These are phyloP conservation scores for Corymbia citriodora DNA, from an alignment of 441 rosid genomes.

Conservation along the genomic window DNA sequence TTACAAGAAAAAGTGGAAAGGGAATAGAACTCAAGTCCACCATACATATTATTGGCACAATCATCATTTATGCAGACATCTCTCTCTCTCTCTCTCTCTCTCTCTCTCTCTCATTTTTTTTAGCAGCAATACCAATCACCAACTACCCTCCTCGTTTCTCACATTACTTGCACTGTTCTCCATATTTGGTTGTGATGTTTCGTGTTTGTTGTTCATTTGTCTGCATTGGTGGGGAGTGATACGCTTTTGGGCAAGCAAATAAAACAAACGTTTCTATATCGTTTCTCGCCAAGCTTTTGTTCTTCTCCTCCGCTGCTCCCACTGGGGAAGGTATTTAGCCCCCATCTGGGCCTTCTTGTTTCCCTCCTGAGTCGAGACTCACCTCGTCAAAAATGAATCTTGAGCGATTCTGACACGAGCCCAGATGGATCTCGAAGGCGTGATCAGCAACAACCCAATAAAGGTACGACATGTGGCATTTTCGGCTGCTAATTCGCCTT, in stretches of 20 bases:
- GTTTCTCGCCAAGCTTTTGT: background rate
- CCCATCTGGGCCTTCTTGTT: slow-evolving; percentile 9
- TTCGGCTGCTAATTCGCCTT: background rate
- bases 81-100: background rate
- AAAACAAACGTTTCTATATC: background rate
- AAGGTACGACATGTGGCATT: slow-evolving; percentile 38
- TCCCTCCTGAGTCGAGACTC: background rate
- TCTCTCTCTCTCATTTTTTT: background rate
- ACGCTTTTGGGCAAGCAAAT: slow-evolving; percentile 6
- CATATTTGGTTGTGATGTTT: slow-evolving; percentile 23
- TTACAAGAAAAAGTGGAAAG: background rate
- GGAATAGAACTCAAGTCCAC: background rate
- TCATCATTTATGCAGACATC: background rate
- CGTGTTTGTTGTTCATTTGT: slow-evolving; percentile 25
- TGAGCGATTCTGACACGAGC: slow-evolving; percentile 14
- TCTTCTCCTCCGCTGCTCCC: slow-evolving; percentile 6
- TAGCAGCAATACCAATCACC: slow-evolving; percentile 17
- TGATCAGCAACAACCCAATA: slow-evolving; percentile 30
- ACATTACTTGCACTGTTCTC: slow-evolving; percentile 1
- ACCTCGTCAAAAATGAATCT: slow-evolving; percentile 19
- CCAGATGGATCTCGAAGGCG: slow-evolving; percentile 59
- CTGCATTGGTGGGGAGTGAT: slow-evolving; percentile 6
- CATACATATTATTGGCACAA: background rate
- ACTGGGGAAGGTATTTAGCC: slow-evolving; percentile 16
- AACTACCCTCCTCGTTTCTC: background rate